Evolutionary conservation across 441 rosid species (phyloP), one percentile per base, ranked within the genome.

Genomic region (Pelargonium cotyledonis): DNA sequence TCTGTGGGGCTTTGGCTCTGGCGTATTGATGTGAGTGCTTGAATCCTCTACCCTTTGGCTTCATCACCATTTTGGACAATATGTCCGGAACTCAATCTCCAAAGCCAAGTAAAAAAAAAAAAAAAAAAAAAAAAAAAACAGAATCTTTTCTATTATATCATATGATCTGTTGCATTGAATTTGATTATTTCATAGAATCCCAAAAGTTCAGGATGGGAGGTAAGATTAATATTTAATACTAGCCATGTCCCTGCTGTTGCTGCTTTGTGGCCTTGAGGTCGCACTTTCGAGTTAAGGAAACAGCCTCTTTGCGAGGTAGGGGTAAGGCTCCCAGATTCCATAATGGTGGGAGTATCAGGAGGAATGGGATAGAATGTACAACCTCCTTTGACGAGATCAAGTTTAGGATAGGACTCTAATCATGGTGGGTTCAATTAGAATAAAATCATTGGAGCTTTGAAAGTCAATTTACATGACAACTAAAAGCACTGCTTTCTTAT

Each of bases 61-160:
- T 67, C 72, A 69, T 68, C 18, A 51, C 70, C 75, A 62, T 73
- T 18, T 6, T 18, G 18, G 35, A 58, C 29, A n/a, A 38, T 43
- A 55, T 68, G 70, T 75, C 89, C 57, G 89, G 74, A 61, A 68
- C 77, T 72, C 78, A 69, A 63, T 78, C 86, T 78, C 71, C 77
- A 70, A 68, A 29, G 29, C 72, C 43, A 62, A 86, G 84, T 79
- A 60, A 2, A 6, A 1, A n/a, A 51, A 51, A 51, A 10, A 11
- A 11, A 11, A 51, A 51, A 10, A 11, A 11, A 11, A 60, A 2
- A 6, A 1, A n/a, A 51, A 51, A 51, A 10, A 11, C 2, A 11
- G 6, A 44, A 9, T 14, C n/a, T 46, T 46, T 46, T 47, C 15
- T 3, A 10, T 47, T 47, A n/a, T 9, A 12, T 47, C 53, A 47